phyloP scores from a whole-genome alignment of 2,329 filamentous ascomycete genomes.

The Xylaria sp. region DNA sequence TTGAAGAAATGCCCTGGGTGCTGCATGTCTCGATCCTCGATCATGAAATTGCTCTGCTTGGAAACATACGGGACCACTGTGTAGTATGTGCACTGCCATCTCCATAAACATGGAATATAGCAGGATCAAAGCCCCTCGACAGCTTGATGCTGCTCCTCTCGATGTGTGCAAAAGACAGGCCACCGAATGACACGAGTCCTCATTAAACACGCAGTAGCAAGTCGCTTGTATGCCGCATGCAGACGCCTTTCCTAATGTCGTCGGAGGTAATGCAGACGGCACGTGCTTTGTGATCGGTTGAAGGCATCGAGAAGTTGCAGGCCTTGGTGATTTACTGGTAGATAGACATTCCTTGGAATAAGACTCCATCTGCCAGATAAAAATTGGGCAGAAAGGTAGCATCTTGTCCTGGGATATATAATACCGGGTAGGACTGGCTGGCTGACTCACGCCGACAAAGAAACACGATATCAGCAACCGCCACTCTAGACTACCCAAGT shows the following conservation, averaged over 20 bases:
- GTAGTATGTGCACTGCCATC: conserved; percentile 6
- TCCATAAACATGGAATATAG: neutral
- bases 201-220: neutral
- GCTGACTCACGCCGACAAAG: conserved; percentile 20
- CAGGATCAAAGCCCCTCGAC: neutral
- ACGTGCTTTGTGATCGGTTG: conserved; percentile 3
- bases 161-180: neutral
- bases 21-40: conserved; percentile 7
- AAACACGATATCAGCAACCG: conserved; percentile 13
- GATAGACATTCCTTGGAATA: neutral
- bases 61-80: neutral
- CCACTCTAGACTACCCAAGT: conserved; percentile 19
- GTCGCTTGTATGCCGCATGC: neutral
- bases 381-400: neutral
- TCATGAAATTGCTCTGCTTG: neutral
- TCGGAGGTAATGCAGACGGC: conserved; percentile 1
- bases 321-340: conserved; percentile 4
- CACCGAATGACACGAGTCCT: neutral
- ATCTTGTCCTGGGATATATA: conserved; percentile 1
- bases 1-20: conserved; percentile 20
- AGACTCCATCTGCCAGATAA: neutral
- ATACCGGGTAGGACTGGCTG: neutral
- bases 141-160: conserved; percentile 5
- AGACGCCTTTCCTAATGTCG: neutral
- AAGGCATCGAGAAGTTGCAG: conserved; percentile 6